These are phyloP conservation scores for Paramecium caudatum DNA, from an alignment of 73 alveolate genomes.

Conservation along the genomic window DNA sequence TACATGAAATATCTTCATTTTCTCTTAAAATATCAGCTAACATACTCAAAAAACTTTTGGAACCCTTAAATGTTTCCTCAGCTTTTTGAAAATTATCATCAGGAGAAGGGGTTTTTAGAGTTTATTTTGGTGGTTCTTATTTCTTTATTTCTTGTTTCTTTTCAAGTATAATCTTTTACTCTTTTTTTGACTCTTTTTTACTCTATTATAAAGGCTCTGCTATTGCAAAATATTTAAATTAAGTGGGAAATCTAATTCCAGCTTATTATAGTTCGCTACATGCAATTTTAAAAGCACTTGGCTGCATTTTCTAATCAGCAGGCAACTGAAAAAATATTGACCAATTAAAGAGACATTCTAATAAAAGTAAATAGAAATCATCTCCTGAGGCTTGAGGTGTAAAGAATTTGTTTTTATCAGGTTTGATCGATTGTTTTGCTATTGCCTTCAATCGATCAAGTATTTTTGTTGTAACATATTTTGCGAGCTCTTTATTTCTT, in stretches of 20 bases:
- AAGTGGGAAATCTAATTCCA: conserved; percentile 34
- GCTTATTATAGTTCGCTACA: conserved; percentile 18
- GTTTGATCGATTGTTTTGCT: background rate
- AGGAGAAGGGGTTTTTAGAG: background rate
- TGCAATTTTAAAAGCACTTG: conserved; percentile 11
- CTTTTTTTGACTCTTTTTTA: background rate
- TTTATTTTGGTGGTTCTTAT: background rate
- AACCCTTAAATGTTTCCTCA: background rate
- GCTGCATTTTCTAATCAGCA: conserved; percentile 14
- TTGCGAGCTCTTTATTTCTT: background rate
- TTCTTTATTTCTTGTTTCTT: background rate
- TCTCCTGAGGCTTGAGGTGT: background rate
- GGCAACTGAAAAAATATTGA: conserved; percentile 1
- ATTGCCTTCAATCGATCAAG: conserved; percentile 35
- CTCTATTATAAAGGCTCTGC: background rate
- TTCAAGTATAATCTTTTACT: background rate
- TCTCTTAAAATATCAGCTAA: background rate
- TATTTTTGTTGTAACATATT: background rate
- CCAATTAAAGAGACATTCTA: conserved; percentile 19
- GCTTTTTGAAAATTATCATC: background rate
- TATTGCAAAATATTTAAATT: background rate
- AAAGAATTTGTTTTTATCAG: background rate
- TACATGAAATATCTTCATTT: background rate
- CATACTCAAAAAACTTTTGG: background rate
- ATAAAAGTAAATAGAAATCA: conserved; percentile 8